Evolutionary conservation across 129 eudicot species (phyloP), one percentile per base, ranked within the genome.

Genomic region (Flaveria sonorensis): DNA sequence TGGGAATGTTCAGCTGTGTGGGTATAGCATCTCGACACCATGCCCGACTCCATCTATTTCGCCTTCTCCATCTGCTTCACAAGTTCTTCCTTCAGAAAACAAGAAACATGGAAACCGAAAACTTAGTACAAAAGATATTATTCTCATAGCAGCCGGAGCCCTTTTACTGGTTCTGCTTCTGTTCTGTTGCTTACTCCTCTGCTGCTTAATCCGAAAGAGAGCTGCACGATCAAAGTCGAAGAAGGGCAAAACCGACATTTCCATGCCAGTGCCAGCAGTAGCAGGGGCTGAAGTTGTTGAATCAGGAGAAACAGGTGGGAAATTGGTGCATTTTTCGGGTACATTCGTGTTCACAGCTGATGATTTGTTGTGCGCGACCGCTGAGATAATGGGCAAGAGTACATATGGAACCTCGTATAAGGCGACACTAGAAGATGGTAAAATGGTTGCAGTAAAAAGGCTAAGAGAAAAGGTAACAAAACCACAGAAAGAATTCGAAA

Each of bases 301-400:
- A 7, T 73, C 89, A 13, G 86, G 83, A 2, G 98, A 88, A 40
- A 84, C 86, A 2, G 99, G 97, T 2, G 99, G 99, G 10, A 95
- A 95, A 56, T 50, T 95, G 73, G 99, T 95, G 61, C 97, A 91
- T 71, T 91, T 95, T 60, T 96, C 93, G 30, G 99, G 99, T 1
- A 83, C 96, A 2, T 86, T 85, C 51, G 96, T 91, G 67, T 95
- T 95, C 65, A 89, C 97, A 4, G 99, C 97, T 47, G 97, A 95
- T 64, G 97, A 95, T 88, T 83, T 95, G 83, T 77, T 95, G 13
- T 91, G 97, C 63, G 97, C 99, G 3, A 89, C 97, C 53, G 97
- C 99, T 65, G 99, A 95, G 65, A 88, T 91, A 62, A 95, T 95
- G 99, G 99, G 97, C 43, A 95, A 95, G 87, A 91, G 94, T 43